phyloP scores from a whole-genome alignment of 148 eudicot species.

The Dianthus caryophyllus region DNA sequence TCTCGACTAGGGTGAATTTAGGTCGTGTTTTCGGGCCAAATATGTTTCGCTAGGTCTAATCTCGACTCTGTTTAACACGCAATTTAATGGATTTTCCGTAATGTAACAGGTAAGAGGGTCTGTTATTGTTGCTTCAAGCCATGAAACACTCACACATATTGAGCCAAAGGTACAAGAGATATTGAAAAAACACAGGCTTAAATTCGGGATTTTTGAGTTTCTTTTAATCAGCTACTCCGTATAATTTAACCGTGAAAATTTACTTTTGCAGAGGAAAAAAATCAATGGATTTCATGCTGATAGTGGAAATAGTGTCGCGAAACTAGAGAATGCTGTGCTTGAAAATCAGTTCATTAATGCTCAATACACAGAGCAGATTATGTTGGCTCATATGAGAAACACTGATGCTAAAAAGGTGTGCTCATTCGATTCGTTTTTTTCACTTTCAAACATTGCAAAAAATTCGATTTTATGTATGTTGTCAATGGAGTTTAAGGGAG shows the following conservation, averaged over 20 bases:
- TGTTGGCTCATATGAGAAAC: slow-evolving; percentile 67
- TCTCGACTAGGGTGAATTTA: too few species aligned
- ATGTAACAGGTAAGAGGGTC: slow-evolving; percentile 70
- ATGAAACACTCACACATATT: slow-evolving; percentile 75
- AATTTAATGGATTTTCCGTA: background rate
- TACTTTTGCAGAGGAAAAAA: slow-evolving; percentile 40
- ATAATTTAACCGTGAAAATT: too few species aligned
- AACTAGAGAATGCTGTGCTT: slow-evolving; percentile 48
- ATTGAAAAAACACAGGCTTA: background rate
- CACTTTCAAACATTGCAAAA: too few species aligned
- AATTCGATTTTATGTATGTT: too few species aligned
- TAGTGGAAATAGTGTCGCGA: slow-evolving; percentile 53
- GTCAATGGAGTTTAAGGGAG: too few species aligned
- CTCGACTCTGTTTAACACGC: too few species aligned
- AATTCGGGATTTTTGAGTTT: background rate
- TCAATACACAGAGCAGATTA: slow-evolving; percentile 59
- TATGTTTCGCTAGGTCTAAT: too few species aligned
- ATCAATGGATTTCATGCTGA: slow-evolving; percentile 69
- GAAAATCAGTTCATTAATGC: slow-evolving; percentile 59
- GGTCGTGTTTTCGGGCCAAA: too few species aligned
- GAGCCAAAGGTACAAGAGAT: slow-evolving; percentile 44
- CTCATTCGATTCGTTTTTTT: too few species aligned
- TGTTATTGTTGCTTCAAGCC: slow-evolving; percentile 90
- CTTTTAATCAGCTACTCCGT: background rate
- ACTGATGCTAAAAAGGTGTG: slow-evolving; percentile 70